Evolutionary conservation across 1,284 basidiomycete species (phyloP), one percentile per base, ranked within the genome.

Genomic region (Malassezia nana): DNA sequence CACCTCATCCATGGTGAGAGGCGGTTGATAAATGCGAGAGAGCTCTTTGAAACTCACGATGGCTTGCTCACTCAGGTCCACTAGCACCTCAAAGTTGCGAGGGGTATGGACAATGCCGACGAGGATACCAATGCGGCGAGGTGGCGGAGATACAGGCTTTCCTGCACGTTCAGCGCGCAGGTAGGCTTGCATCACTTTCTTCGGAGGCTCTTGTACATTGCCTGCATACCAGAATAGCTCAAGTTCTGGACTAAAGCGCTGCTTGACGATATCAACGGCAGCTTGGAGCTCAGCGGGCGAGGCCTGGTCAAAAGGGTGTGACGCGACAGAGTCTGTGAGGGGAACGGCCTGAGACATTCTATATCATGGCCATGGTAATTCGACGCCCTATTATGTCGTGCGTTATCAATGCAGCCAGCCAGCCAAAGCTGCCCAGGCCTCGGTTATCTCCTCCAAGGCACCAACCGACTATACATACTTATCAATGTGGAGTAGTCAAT

Each of bases 161-260:
- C 51, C 51, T 4, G 16, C 20, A 15, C 51, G 51, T 20, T 52
- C 51, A 12, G 52, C 52, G 10, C 52, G 52, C 9, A 52, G 26
- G 29, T 20, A 52, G 2, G 25, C 18, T 38, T 28, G 51, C 16
- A 52, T 43, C 0, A 46, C 12, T 6, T 20, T 18, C 26, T 46
- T 46, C 2, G 51, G 44, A 16, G 51, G 51, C 51, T 52, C 51
- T 13, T 30, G 15, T 7, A 52, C 43, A n/a, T 16, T 35, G 39
- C 51, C 51, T 6, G 43, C 45, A 16, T 52, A 33, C 43, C 45
- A 52, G 20, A 42, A 42, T 9, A 54, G 16, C 10, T 49, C 25
- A 12, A 35, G 31, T 10, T 46, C 26, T 3, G 26, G 25, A 15
- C 29, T 13, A 26, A 39, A 33, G 16, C 33, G 20, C 20, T 28